A percentile compares a stretch with the other conserved stretches of the same genome.
Evolutionary conservation across 805 yeast genomes (phyloP).

Genomic region (Tetrapisispora phaffii): DNA sequence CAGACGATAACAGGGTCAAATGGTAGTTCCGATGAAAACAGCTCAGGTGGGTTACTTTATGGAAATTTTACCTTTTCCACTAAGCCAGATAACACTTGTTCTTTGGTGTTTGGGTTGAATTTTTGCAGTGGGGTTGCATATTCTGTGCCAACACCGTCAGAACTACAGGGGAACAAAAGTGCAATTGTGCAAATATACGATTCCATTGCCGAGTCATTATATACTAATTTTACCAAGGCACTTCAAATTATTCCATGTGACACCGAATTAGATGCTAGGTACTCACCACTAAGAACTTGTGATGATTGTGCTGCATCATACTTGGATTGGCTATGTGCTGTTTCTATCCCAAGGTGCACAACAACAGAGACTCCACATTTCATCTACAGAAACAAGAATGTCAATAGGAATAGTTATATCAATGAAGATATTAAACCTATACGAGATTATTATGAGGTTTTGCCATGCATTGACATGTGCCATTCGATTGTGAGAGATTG

Average conservation of each 20-base stretch:
- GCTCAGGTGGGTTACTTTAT: constrained; percentile 57
- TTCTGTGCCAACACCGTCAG: constrained; percentile 57
- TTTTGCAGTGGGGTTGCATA: constrained; percentile 81
- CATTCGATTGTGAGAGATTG: constrained; percentile 72
- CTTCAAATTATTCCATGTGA: constrained; percentile 71
- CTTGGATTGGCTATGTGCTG: constrained; percentile 82
- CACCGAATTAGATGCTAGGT: constrained; percentile 51
- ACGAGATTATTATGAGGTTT: constrained; percentile 57
- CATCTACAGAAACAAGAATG: constrained; percentile 35
- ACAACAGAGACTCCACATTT: constrained; percentile 39
- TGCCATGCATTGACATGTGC: constrained; percentile 82
- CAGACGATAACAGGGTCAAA: constrained; percentile 29
- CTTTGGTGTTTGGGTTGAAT: constrained; percentile 59
- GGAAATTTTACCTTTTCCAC: constrained; percentile 49
- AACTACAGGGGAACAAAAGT: constrained; percentile 27
- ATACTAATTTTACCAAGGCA: constrained; percentile 61
- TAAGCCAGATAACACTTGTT: constrained; percentile 48
- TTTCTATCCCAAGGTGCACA: constrained; percentile 79
- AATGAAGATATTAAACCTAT: constrained; percentile 46
- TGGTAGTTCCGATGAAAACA: constrained; percentile 26
- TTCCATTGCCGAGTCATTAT: constrained; percentile 44
- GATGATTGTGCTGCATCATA: constrained; percentile 62
- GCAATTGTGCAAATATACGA: constrained; percentile 49
- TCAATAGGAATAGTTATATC: constrained; percentile 54
- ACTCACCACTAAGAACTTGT: constrained; percentile 68